Base-by-base conservation (phyloP, 2,329 filamentous ascomycete species). In the Xylariaceae sp. region DNA sequence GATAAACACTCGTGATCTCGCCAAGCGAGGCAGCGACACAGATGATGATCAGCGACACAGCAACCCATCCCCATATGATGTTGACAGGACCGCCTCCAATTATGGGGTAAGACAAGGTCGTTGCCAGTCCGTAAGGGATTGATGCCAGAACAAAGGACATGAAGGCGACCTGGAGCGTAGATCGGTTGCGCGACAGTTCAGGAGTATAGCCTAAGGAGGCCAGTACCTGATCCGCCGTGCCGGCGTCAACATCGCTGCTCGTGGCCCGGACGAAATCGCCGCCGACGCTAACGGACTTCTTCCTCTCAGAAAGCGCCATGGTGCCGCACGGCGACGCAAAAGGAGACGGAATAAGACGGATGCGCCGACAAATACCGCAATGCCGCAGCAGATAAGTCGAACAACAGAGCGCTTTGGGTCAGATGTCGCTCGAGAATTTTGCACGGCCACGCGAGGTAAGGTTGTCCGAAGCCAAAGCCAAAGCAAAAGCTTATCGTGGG, bases 141-240 rank as follows among this genome's bases (percentile, higher is more conserved):
- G 88, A 87, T 46, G 88, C 87, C 51, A 91, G 81, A 63, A 90
- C 88, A 68, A 90, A 91, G 59, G 86, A 88, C 87, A 89, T 89
- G 79, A 89, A 89, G 64, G 86, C 85, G 50, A 89, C 86, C 72
- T 89, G 86, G 62, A 84, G 77, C 1, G 86, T 89, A 44, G 86
- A 89, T 52, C 87, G 81, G 66, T 81, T 88, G 56, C 87, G 83
- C 47, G 79, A 73, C 56, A 89, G 73, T 73, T 89, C 86, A 52
- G 85, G 79, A 71, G 83, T 84, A 77, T 89, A 89, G 57, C 87
- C 87, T 65, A 89, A 78, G 56, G 81, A 81, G 63, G 82, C 81
- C 64, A 89, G 79, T 51, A 87, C 69, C 70, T 87, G 78, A 70
- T 89, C 85, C 65, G 86, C 85, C 54, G 81, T 77, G 60, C 71